Evolutionary conservation across 495 filamentous ascomycete species (phyloP), one percentile per base, ranked within the genome.

Genomic region (Cercophora samala): DNA sequence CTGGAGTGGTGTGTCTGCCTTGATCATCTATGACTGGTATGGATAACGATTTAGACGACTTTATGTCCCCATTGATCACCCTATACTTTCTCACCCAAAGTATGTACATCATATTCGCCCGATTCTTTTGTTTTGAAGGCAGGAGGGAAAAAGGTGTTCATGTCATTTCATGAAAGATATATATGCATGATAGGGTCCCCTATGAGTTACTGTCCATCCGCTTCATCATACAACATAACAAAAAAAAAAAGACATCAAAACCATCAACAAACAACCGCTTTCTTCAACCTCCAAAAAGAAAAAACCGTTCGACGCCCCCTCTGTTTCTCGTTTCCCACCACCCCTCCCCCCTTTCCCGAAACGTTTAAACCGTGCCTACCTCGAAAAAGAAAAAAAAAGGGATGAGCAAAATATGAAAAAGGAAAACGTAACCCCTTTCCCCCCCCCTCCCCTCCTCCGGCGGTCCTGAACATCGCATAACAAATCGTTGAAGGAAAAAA

Each of bases 251-350:
- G n/a, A n/a, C n/a, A n/a, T n/a, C n/a, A n/a, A n/a, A n/a, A n/a
- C n/a, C 37, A 46, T 46, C n/a, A 56, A 56, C 5, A 56, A 56
- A 56, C 54, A 56, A 21, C 19, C 19, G 54, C 54, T 54, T n/a
- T 21, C 3, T n/a, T 4, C 52, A 54, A n/a, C 19, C 19, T 54
- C n/a, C n/a, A n/a, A n/a, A n/a, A n/a, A n/a, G n/a, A n/a, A 29
- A 29, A 29, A 29, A 4, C 26, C 26, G 26, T 29, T 56, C n/a
- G 22, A 56, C 19, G 19, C 19, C 54, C 54, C 19, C n/a, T 24
- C 3, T n/a, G 19, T 24, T 24, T 21, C 9, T 23, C 55, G 19
- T 13, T 18, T 23, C 18, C 37, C 42, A n/a, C n/a, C n/a, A n/a
- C n/a, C n/a, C n/a, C n/a, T n/a, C 26, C 4, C 8, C 26, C 55